Evolutionary conservation across 2,329 filamentous ascomycete genomes (phyloP).

Genomic region (Fusarium ramigenum): DNA sequence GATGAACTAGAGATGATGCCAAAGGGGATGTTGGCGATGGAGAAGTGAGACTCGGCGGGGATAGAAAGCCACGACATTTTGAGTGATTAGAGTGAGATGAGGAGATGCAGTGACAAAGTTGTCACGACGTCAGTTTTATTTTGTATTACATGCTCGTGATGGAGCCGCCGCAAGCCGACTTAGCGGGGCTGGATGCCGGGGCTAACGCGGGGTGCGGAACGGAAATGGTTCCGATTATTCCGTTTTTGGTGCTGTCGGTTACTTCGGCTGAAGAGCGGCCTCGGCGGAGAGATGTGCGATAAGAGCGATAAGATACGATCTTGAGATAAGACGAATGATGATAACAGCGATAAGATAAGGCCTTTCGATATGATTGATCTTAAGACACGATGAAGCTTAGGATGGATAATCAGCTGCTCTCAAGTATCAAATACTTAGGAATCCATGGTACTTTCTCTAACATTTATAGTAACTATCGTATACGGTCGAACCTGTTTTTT

Average conservation of each 20-base stretch:
- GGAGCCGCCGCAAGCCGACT: constrained; percentile 33
- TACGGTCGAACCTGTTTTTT: background rate
- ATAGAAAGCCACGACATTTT: constrained; percentile 47
- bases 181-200: constrained; percentile 15
- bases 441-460: too few species aligned
- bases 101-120: background rate
- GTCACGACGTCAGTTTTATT: background rate
- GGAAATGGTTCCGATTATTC: constrained; percentile 1
- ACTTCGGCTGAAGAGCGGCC: background rate
- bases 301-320: background rate
- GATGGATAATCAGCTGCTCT: too few species aligned
- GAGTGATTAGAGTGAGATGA: background rate
- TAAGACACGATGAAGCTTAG: too few species aligned
- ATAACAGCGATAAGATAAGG: background rate
- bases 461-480: too few species aligned
- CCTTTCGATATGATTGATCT: too few species aligned
- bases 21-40: constrained; percentile 83
- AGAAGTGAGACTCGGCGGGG: constrained; percentile 46
- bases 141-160: constrained; percentile 13
- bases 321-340: too few species aligned
- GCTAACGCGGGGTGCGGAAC: background rate
- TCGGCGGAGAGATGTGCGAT: background rate
- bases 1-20: constrained; percentile 77
- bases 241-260: background rate
- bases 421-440: too few species aligned